Evolutionary conservation across 1,284 basidiomycete genomes (phyloP).

Genomic region (Ceratobasidium sp.): DNA sequence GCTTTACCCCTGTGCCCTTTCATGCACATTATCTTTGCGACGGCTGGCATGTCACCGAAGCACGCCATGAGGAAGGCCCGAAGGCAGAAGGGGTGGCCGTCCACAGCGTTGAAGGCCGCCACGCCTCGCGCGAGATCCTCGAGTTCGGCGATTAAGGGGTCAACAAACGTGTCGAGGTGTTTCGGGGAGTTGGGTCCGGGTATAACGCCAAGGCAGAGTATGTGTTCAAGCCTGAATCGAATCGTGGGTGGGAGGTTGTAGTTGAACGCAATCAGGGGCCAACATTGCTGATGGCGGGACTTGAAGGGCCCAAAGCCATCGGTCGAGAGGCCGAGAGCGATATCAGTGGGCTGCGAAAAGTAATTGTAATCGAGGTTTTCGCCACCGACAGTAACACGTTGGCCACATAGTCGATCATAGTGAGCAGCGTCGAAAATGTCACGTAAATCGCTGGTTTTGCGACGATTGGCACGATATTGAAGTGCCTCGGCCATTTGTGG

Average conservation of each 20-base stretch:
- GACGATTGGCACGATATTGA: neutral
- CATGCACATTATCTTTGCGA: constrained; percentile 47
- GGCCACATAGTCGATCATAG: constrained; percentile 24
- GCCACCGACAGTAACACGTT: constrained; percentile 49
- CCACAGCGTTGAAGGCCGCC: constrained; percentile 15
- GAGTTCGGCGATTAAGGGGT: constrained; percentile 46
- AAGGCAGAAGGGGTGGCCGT: constrained; percentile 31
- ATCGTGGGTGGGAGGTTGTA: constrained; percentile 48
- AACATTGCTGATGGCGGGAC: constrained; percentile 55
- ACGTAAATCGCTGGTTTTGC: neutral
- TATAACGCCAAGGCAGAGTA: constrained; percentile 48
- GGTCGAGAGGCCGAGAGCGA: constrained; percentile 56
- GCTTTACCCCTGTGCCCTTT: constrained; percentile 48
- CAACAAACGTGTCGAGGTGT: constrained; percentile 47
- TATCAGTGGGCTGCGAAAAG: constrained; percentile 55
- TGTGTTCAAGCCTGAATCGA: constrained; percentile 44
- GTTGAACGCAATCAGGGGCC: constrained; percentile 49
- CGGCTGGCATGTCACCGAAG: constrained; percentile 48
- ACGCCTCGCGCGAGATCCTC: constrained; percentile 45
- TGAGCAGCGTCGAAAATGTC: constrained; percentile 51
- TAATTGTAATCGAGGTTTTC: constrained; percentile 49
- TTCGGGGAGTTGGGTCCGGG: constrained; percentile 47
- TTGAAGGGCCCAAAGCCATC: constrained; percentile 48
- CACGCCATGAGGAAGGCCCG: constrained; percentile 42
- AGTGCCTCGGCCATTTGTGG: neutral